Evolutionary conservation across 805 yeast species (phyloP), one percentile per base, ranked within the genome.

Genomic region (Kazachstania bromeliacearum): DNA sequence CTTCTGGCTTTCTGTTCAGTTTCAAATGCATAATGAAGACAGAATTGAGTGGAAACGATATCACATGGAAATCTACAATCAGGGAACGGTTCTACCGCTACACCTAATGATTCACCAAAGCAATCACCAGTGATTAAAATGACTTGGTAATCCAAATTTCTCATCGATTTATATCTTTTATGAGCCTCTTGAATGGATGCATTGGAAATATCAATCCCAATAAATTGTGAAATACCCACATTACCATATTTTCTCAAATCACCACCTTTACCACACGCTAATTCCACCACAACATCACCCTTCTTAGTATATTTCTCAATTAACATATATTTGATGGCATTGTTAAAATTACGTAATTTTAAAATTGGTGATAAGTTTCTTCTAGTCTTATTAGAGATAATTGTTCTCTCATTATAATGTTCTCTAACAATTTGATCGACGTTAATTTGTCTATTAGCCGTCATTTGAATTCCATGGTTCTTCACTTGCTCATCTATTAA

Each of bases 211-310:
- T 92, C 99, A 20, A 92, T 70, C 2, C 98, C 98, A 37, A 88
- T 76, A 46, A 82, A 84, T 33, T 87, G 88, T 16, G 74, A 70
- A 2, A 85, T 72, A 15, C 73, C 65, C 1, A 85, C 80, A 47
- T 75, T 75, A 35, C 79, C 82, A 77, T 95, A 89, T 57, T 92
- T 92, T 48, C 81, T 75, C 50, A 92, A 63, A 62, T 92, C 99
- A 19, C 99, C 99, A 35, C 99, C 99, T 57, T 92, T 94, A 10
- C 99, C 99, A 60, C 97, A 88, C 12, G 96, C 96, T 38, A 89
- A 60, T 53, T 92, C 99, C 14, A 92, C 63, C 1, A 81, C 85
- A 15, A 71, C 68, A 28, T 71, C 70, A 42, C 73, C 63, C 31
- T 66, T 64, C 24, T 63, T 64, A 2, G 79, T 75, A 58, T 68